Evolutionary conservation across 345 rosid genomes (phyloP).

Genomic region (Draba incana): DNA sequence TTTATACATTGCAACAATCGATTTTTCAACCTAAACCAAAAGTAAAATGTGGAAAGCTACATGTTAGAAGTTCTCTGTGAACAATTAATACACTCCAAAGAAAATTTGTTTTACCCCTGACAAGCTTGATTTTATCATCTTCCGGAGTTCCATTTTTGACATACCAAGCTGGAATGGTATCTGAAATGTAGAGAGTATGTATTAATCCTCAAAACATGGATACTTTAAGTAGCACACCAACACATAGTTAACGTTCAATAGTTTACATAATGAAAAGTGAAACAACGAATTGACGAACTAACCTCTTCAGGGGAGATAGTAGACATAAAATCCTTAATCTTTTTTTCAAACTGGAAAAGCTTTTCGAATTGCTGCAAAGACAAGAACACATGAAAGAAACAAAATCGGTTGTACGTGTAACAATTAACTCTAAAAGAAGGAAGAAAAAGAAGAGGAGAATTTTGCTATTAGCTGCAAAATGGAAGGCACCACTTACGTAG

Average conservation of each 20-base stretch:
- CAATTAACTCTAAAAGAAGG: conserved; percentile 1
- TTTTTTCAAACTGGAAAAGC: conserved; percentile 78
- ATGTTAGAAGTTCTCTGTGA: neutral
- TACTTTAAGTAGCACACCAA: neutral
- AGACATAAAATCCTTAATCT: conserved; percentile 81
- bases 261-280: neutral
- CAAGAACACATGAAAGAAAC: conserved; percentile 5
- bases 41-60: neutral
- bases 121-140: conserved; percentile 78
- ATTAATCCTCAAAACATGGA: neutral
- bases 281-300: conserved; percentile 16
- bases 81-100: neutral
- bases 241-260: neutral
- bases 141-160: conserved; percentile 86
- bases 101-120: conserved; percentile 67
- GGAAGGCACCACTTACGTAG: conserved; percentile 54
- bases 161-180: conserved; percentile 92
- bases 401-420: neutral
- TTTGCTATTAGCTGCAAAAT: neutral
- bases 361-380: conserved; percentile 77
- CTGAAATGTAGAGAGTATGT: conserved; percentile 48
- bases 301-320: conserved; percentile 92
- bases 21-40: conserved; percentile 74
- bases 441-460: neutral
- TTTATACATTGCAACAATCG: conserved; percentile 86